Base-by-base conservation (phyloP, 2,329 filamentous ascomycete genomes). In the Tolypocladium tundrense region DNA sequence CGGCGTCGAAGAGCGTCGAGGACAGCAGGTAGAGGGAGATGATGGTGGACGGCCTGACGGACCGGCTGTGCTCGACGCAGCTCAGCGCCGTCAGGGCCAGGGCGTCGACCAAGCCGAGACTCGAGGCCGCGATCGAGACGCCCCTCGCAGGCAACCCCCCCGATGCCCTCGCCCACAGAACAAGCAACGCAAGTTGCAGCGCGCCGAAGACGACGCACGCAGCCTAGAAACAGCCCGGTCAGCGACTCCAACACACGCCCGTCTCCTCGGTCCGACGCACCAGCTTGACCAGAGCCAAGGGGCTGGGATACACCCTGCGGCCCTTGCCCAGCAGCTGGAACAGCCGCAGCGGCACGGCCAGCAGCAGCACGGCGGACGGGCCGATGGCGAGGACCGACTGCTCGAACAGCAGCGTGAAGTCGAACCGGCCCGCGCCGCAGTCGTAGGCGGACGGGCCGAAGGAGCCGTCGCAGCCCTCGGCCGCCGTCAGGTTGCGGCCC, bases 21-120 rank as follows among this genome's bases (percentile, higher is more conserved):
- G 75, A 57, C 31, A 73, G 65, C 4, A 78, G 62, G 52, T 72
- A 78, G 37, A 61, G 60, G 14, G 62, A 69, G 24, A 79, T 61
- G 2, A 77, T 55, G 1, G 71, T 64, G 0, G 75, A 78, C 0
- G 75, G 75, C 2, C 73, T 64, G 0, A 68, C 65, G 6, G 70
- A 68, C 37, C 61, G 73, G 62, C 57, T 58, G 56, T 74, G 72
- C 54, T 72, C 69, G 2, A 60, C 11, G 52, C 66, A 70, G 1
- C 68, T 71, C 16, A 73, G 60, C 0, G 63, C 42, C 2, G 60
- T 53, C 37, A 72, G 56, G 13, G 59, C 59, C 19, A 70, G 27
- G 9, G 65, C 61, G 14, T 65, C 64, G 14, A 68, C 57, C 6
- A 69, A 60, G 4, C 69, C 70, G 19, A 76, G 60, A 0, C 60